A percentile compares a stretch with the other conserved stretches of the same genome.
These are phyloP conservation scores for Mortierella sp. DNA, from an alignment of 371 early-diverging fungal genomes.

Conservation along the genomic window DNA sequence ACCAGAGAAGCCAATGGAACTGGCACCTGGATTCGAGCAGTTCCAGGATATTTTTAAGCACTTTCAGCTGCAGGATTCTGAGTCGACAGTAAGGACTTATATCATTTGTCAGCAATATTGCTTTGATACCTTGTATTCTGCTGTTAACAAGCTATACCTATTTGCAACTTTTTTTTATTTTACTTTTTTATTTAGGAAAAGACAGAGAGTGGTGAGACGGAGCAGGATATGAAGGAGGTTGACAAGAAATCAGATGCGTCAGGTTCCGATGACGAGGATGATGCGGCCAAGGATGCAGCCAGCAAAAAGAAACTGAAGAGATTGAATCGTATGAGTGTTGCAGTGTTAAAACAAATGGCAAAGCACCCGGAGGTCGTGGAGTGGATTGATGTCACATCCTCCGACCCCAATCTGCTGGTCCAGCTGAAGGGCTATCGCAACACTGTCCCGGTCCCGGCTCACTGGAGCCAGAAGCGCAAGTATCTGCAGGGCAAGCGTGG, in stretches of 20 bases:
- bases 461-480: slow-evolving; percentile 97
- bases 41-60: slow-evolving; percentile 49
- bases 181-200: slow-evolving; percentile 11
- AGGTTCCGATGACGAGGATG: slow-evolving; percentile 57
- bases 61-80: slow-evolving; percentile 31
- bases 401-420: slow-evolving; percentile 92
- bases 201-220: slow-evolving; percentile 23
- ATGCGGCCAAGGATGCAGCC: slow-evolving; percentile 55
- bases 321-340: slow-evolving; percentile 81
- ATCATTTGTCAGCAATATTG: too few relatives aligned
- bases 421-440: slow-evolving; percentile 91
- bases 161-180: slow-evolving; percentile 1
- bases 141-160: too few relatives aligned
- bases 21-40: slow-evolving; percentile 40
- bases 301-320: slow-evolving; percentile 72
- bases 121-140: too few relatives aligned
- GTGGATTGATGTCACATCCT: slow-evolving; percentile 95
- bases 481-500: slow-evolving; percentile 96
- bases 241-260: slow-evolving; percentile 44
- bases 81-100: slow-evolving; percentile 24
- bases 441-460: slow-evolving; percentile 95
- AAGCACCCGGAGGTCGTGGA: slow-evolving; percentile 97
- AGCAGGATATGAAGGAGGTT: slow-evolving; percentile 20
- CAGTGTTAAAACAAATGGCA: slow-evolving; percentile 93
- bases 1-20: slow-evolving; percentile 29